Evolutionary conservation across 352 stramenopile species (phyloP).

Genomic region (Globisporangium splendens): DNA sequence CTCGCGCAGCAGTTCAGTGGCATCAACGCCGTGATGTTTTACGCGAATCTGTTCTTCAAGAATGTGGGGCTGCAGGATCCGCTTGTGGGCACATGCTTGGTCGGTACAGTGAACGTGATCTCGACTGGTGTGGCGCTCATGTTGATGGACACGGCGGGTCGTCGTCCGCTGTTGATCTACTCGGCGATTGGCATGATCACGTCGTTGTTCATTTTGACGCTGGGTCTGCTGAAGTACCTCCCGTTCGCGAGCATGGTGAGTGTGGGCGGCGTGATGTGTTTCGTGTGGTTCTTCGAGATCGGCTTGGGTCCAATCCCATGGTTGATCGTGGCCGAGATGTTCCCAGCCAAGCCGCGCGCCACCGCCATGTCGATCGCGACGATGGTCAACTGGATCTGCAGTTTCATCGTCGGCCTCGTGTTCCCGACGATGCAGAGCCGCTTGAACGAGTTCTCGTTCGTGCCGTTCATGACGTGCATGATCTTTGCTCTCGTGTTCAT

Average conservation of each 20-base stretch:
- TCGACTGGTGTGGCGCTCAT: slow-evolving; percentile 66
- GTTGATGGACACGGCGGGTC: slow-evolving; percentile 72
- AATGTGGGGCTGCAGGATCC: slow-evolving; percentile 65
- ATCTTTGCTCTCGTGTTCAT: slow-evolving; percentile 76
- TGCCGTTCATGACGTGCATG: slow-evolving; percentile 86
- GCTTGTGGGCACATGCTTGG: slow-evolving; percentile 55
- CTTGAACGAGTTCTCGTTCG: slow-evolving; percentile 87
- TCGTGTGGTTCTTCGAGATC: slow-evolving; percentile 75
- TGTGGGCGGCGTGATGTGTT: slow-evolving; percentile 66
- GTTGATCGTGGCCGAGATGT: slow-evolving; percentile 97
- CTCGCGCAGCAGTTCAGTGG: slow-evolving; percentile 68
- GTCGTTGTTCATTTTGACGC: slow-evolving; percentile 57
- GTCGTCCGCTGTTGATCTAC: slow-evolving; percentile 67
- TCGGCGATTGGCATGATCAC: slow-evolving; percentile 68
- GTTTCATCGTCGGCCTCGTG: slow-evolving; percentile 92
- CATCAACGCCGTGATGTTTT: slow-evolving; percentile 83
- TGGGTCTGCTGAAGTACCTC: slow-evolving; percentile 60
- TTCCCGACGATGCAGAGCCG: slow-evolving; percentile 90
- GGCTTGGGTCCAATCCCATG: slow-evolving; percentile 91
- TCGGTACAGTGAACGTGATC: slow-evolving; percentile 71
- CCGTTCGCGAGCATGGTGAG: slow-evolving; percentile 62
- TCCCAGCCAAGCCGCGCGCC: slow-evolving; percentile 91
- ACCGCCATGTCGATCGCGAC: slow-evolving; percentile 88
- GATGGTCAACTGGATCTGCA: slow-evolving; percentile 95
- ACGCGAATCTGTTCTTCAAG: slow-evolving; percentile 74